phyloP scores from a whole-genome alignment of 495 filamentous ascomycete genomes.

The Xylaria intraflava region DNA sequence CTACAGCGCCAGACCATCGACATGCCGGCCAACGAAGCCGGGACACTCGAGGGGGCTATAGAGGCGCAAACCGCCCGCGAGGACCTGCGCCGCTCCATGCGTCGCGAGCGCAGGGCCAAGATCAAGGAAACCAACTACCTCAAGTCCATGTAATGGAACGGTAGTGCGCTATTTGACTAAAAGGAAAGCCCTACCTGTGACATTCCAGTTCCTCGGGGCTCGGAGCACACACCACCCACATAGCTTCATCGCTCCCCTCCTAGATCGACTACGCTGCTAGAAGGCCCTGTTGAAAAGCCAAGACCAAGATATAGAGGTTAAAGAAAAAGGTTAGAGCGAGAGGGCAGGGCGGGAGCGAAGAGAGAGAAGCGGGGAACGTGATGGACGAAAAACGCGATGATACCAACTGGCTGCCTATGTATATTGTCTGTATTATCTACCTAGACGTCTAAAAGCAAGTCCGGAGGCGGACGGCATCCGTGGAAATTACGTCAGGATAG shows the following conservation, averaged over 20 bases:
- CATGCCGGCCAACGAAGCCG: conserved; percentile 59
- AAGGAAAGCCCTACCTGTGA: neutral
- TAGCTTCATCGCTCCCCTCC: neutral
- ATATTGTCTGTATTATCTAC: conserved; percentile 5
- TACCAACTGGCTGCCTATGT: neutral
- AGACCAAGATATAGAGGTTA: too few relatives aligned
- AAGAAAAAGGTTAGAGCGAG: too few relatives aligned
- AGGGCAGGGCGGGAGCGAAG: neutral
- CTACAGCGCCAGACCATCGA: conserved; percentile 79
- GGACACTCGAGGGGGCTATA: conserved; percentile 48
- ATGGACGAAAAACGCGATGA: neutral
- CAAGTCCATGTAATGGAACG: conserved; percentile 57
- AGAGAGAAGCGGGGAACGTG: neutral
- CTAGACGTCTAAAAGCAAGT: neutral
- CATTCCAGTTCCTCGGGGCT: neutral
- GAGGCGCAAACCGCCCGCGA: conserved; percentile 52
- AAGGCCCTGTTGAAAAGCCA: neutral
- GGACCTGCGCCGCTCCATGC: conserved; percentile 61
- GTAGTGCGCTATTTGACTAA: too few relatives aligned
- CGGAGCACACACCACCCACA: neutral
- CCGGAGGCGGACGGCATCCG: neutral
- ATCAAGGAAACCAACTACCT: conserved; percentile 96
- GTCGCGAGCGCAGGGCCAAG: conserved; percentile 63
- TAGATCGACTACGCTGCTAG: neutral
- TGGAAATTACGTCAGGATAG: neutral